Percentiles rank a stretch among this genome's conserved stretches.
These are phyloP conservation scores for Primulina huaijiensis DNA, from an alignment of 257 asterid species.

Conservation along the genomic window DNA sequence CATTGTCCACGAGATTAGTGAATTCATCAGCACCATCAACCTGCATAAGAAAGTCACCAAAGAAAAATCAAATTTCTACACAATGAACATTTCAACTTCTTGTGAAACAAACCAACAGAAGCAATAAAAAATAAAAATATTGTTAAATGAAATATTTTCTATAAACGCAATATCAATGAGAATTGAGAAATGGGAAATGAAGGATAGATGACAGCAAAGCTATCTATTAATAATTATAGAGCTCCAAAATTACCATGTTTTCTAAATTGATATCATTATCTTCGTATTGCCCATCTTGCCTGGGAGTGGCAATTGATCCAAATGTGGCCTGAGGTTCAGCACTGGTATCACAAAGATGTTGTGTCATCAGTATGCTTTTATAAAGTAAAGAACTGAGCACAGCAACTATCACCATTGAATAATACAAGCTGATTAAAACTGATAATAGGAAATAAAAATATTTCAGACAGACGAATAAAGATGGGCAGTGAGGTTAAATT, in stretches of 20 bases:
- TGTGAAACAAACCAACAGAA: background rate
- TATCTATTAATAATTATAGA: constrained; percentile 20
- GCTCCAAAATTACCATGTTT: constrained; percentile 45
- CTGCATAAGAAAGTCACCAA: constrained; percentile 35
- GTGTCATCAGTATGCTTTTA: constrained; percentile 19
- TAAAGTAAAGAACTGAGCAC: background rate
- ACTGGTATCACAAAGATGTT: constrained; percentile 42
- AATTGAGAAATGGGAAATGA: background rate
- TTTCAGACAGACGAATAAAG: constrained; percentile 17
- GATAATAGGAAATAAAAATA: constrained; percentile 9
- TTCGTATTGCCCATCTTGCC: constrained; percentile 55
- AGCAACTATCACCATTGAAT: constrained; percentile 12
- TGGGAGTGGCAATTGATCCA: constrained; percentile 50
- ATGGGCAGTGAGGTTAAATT: constrained; percentile 2
- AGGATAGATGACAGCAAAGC: constrained; percentile 11
- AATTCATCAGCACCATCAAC: constrained; percentile 46
- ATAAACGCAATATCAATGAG: background rate
- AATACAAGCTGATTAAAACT: constrained; percentile 13
- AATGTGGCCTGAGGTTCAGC: constrained; percentile 69
- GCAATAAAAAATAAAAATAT: background rate
- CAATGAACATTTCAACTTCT: background rate
- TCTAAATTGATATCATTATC: constrained; percentile 36
- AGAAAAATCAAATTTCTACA: constrained; percentile 3
- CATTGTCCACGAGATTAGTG: constrained; percentile 63
- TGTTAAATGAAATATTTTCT: constrained; percentile 2